Base-by-base conservation (phyloP, 495 filamentous ascomycete genomes). In the Articulospora tetracladia region DNA sequence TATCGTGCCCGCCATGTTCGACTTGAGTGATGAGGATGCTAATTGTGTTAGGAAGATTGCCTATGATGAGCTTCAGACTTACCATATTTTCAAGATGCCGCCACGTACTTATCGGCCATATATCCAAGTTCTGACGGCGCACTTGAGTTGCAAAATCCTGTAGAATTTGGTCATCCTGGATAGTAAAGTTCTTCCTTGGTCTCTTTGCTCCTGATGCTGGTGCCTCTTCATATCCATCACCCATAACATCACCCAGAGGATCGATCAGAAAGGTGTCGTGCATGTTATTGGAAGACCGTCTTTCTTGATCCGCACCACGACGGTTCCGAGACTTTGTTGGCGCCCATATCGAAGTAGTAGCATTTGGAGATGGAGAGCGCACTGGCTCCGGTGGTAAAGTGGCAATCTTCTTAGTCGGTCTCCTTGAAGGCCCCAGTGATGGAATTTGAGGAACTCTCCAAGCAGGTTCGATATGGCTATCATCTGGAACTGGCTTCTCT, bases 301-400 rank as follows among this genome's bases (percentile, higher is more conserved):
- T 32, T 12, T 20, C 53, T 44, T 44, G 10, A 19, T 64, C 41
- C 30, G 19, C 19, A 57, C 30, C 41, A 25, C 30, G 19, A 20
- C 24, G 39, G 22, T 41, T 23, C 2, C 34, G 58, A 36, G 44
- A 20, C n/a, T 36, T 22, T 51, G 25, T 28, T 28, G 55, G 60
- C 3, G 66, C 66, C 66, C 66, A 68, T 11, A 68, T 53, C 7
- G 66, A 68, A 1, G n/a, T 12, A 3, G 48, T 44, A 32, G 53
- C 47, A 24, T 66, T 58, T 12, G 66, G 66, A 32, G 66, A 68
- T 0, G 55, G 50, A 24, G 63, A 62, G 1, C 57, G 49, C 22
- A 59, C 34, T 12, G 52, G 49, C 17, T 63, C 66, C 15, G 48
- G 57, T 2, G 41, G 19, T 34, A 48, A 19, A n/a, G 53, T 53